Evolutionary conservation across 164 flowering plant genomes (phyloP).

Genomic region (Vitis rupestris): DNA sequence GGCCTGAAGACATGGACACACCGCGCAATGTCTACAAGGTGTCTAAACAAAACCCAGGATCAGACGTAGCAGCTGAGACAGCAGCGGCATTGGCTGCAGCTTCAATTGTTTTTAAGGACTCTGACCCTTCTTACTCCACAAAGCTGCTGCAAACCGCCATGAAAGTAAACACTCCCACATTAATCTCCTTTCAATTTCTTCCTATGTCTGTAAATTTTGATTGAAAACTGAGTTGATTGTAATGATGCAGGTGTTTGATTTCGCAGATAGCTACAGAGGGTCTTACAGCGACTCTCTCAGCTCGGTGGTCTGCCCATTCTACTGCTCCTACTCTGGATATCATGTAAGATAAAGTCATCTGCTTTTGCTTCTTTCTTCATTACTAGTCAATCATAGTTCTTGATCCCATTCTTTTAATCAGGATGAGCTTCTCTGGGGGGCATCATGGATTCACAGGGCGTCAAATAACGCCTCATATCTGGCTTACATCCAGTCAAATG

Average conservation of each 20-base stretch:
- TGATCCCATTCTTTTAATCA: slow-evolving; percentile 16
- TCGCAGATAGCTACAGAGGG: slow-evolving; percentile 81
- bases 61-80: slow-evolving; percentile 97
- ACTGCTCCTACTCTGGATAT: slow-evolving; percentile 96
- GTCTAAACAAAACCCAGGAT: slow-evolving; percentile 70
- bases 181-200: neutral
- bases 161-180: slow-evolving; percentile 35
- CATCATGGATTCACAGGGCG: slow-evolving; percentile 90
- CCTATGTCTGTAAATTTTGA: neutral
- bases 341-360: slow-evolving; percentile 42
- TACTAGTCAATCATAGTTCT: neutral
- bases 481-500: slow-evolving; percentile 77
- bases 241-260: slow-evolving; percentile 66
- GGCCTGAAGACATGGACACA: slow-evolving; percentile 98
- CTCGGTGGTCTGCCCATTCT: slow-evolving; percentile 90
- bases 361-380: neutral
- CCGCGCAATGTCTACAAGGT: slow-evolving; percentile 77
- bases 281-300: slow-evolving; percentile 77
- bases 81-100: slow-evolving; percentile 95
- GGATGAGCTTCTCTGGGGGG: slow-evolving; percentile 99
- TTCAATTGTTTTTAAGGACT: slow-evolving; percentile 71
- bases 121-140: slow-evolving; percentile 72
- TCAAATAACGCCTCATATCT: slow-evolving; percentile 53
- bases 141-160: slow-evolving; percentile 61
- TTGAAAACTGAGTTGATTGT: neutral